These are phyloP conservation scores for Hortiboletus flavorubellus DNA, from an alignment of 768 basidiomycete genomes.

Conservation along the genomic window DNA sequence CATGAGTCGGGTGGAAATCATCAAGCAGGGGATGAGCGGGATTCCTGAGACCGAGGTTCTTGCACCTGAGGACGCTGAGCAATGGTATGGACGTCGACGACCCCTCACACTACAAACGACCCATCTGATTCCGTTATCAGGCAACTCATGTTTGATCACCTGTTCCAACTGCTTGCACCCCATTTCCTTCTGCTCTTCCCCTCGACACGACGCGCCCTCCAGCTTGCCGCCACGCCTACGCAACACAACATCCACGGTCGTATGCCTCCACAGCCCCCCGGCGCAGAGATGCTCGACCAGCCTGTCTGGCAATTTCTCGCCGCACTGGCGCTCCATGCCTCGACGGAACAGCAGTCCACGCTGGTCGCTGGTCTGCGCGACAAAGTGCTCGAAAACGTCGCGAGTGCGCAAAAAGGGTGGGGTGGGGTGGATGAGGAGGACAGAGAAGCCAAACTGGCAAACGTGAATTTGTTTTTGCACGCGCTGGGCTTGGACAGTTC, in stretches of 20 bases:
- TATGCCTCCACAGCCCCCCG: conserved; percentile 56
- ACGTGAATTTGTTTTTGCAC: conserved; percentile 89
- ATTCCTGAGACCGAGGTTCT: conserved; percentile 57
- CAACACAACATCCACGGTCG: conserved; percentile 44
- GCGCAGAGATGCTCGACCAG: conserved; percentile 70
- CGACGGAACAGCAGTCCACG: conserved; percentile 81
- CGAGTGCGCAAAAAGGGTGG: conserved; percentile 75
- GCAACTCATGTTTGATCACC: conserved; percentile 84
- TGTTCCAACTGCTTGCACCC: conserved; percentile 77
- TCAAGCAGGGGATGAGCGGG: conserved; percentile 66
- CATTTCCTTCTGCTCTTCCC: conserved; percentile 85
- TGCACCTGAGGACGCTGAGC: conserved; percentile 70
- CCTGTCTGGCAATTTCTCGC: conserved; percentile 96
- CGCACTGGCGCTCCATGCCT: conserved; percentile 80
- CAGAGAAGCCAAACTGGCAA: conserved; percentile 73
- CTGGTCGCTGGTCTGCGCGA: conserved; percentile 85
- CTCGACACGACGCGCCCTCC: conserved; percentile 65
- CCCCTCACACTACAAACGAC: neutral
- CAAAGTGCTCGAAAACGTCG: conserved; percentile 89
- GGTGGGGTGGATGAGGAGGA: conserved; percentile 64
- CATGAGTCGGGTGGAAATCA: conserved; percentile 87
- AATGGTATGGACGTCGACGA: conserved; percentile 56
- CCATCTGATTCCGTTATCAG: conserved; percentile 38
- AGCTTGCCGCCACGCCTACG: conserved; percentile 36
- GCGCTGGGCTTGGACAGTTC: conserved; percentile 72